phyloP scores from a whole-genome alignment of 768 basidiomycete genomes.

The Russula sp. region DNA sequence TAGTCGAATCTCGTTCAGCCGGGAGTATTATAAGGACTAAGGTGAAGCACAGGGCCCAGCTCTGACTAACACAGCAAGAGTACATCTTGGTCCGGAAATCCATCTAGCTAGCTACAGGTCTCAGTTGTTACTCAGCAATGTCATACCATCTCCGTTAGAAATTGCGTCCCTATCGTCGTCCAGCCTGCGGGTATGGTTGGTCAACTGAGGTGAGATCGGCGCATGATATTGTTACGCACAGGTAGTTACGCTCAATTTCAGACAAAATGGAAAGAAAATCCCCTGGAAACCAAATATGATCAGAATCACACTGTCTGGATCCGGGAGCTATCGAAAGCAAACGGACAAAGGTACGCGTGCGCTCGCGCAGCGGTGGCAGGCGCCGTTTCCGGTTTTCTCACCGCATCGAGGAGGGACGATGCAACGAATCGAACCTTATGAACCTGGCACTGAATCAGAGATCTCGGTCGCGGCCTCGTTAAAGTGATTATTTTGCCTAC shows the following conservation, averaged over 20 bases:
- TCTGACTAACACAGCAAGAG: constrained; percentile 5
- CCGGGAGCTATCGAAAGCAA: constrained; percentile 1
- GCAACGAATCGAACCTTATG: constrained; percentile 93
- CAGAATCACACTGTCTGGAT: neutral
- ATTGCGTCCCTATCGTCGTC: constrained; percentile 64
- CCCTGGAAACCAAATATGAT: constrained; percentile 40
- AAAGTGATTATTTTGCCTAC: constrained; percentile 30
- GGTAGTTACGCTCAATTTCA: constrained; percentile 87
- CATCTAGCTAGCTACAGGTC: neutral
- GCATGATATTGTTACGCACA: constrained; percentile 38
- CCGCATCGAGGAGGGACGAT: constrained; percentile 79
- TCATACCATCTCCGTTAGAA: constrained; percentile 51
- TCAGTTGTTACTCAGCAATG: constrained; percentile 24
- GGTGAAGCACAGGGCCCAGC: neutral
- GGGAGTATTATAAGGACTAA: constrained; percentile 12
- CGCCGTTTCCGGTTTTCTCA: constrained; percentile 72
- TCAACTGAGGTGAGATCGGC: constrained; percentile 2
- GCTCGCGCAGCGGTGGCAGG: constrained; percentile 78
- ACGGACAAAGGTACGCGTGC: constrained; percentile 78
- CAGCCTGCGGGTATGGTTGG: constrained; percentile 34
- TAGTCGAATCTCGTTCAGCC: neutral
- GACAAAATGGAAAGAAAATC: constrained; percentile 88
- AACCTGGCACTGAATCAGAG: constrained; percentile 40
- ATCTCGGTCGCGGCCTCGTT: neutral
- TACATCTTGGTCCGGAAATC: constrained; percentile 7